These are phyloP conservation scores for Pichia rugopelliculosa DNA, from an alignment of 805 yeast species.

Conservation along the genomic window DNA sequence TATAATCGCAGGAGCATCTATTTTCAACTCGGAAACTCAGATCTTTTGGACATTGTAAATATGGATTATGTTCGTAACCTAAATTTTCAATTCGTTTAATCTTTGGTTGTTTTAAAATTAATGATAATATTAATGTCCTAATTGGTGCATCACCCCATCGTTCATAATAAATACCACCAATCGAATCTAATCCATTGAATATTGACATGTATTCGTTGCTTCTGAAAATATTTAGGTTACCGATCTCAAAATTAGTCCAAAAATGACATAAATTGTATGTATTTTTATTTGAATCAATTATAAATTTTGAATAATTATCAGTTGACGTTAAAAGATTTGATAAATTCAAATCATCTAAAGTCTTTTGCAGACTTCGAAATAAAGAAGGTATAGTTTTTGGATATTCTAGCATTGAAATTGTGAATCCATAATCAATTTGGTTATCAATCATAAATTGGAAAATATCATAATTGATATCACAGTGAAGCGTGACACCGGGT, in stretches of 20 bases:
- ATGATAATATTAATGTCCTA: conserved; percentile 59
- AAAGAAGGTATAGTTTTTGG: conserved; percentile 54
- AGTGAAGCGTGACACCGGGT: conserved; percentile 67
- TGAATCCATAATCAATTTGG: conserved; percentile 62
- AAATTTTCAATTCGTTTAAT: conserved; percentile 71
- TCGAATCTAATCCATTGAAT: conserved; percentile 60
- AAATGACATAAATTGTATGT: conserved; percentile 75
- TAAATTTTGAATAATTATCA: conserved; percentile 48
- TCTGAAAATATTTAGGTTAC: conserved; percentile 64
- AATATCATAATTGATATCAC: conserved; percentile 70
- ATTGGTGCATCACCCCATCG: conserved; percentile 94
- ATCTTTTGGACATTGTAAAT: conserved; percentile 70
- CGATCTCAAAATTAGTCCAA: conserved; percentile 87
- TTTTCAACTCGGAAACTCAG: conserved; percentile 41
- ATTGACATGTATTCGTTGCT: conserved; percentile 54
- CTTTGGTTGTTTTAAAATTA: conserved; percentile 59
- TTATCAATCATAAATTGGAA: conserved; percentile 68
- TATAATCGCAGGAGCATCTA: conserved; percentile 66
- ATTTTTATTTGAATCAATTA: conserved; percentile 51
- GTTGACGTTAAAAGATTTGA: conserved; percentile 31
- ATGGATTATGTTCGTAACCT: conserved; percentile 77
- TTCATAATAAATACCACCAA: conserved; percentile 86
- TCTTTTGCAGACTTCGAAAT: conserved; percentile 31
- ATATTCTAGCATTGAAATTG: conserved; percentile 68
- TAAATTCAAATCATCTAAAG: conserved; percentile 31